These are phyloP conservation scores for Garcia nutans DNA, from an alignment of 345 rosid species.

Conservation along the genomic window DNA sequence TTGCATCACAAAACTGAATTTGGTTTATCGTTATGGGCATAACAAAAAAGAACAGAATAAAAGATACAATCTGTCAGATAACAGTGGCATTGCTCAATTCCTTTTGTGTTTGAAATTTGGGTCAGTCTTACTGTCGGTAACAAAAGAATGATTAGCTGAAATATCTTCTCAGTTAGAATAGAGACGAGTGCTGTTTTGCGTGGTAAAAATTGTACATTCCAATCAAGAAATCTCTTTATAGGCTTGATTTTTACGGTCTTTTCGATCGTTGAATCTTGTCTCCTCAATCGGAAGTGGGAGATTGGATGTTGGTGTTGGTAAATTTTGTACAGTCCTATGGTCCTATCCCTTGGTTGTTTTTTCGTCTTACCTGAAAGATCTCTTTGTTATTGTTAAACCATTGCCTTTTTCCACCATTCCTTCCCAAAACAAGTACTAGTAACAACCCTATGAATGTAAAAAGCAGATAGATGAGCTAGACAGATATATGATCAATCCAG, in stretches of 20 bases:
- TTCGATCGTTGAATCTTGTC: neutral
- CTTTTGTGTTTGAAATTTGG: neutral
- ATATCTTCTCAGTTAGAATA: neutral
- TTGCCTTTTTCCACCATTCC: neutral
- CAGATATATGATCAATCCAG: neutral
- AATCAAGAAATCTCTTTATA: neutral
- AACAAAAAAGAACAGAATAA: neutral
- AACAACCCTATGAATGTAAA: neutral
- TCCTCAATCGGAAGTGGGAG: constrained; percentile 11
- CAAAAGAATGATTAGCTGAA: constrained; percentile 19
- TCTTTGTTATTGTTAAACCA: neutral
- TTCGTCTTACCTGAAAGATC: constrained; percentile 59
- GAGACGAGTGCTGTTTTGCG: neutral
- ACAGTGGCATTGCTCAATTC: neutral
- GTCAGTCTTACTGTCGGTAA: neutral
- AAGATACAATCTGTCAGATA: neutral
- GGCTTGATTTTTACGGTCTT: neutral
- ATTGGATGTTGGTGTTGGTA: constrained; percentile 37
- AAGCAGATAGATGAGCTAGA: neutral
- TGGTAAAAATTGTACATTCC: constrained; percentile 2
- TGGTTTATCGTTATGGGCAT: neutral
- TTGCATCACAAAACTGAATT: neutral
- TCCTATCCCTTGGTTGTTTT: constrained; percentile 68
- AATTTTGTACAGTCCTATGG: constrained; percentile 95
- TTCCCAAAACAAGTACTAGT: neutral